Evolutionary conservation across 805 yeast genomes (phyloP).

Genomic region (Myxozyma neotropica): DNA sequence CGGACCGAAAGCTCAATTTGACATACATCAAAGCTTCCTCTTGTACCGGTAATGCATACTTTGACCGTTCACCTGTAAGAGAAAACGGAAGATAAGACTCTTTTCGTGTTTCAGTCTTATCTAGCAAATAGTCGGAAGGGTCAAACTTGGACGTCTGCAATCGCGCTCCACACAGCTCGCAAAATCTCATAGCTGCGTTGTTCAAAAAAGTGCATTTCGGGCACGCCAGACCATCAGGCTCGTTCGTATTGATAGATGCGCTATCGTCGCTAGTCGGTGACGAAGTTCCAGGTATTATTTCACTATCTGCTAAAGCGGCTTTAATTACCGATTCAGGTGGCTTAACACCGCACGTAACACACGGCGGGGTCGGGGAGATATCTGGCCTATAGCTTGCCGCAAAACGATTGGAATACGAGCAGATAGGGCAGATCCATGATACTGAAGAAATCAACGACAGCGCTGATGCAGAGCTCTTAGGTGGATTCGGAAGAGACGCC

Average conservation of each 20-base stretch:
- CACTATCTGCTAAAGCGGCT: constrained; percentile 5
- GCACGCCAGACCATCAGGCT: constrained; percentile 43
- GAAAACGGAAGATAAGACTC: constrained; percentile 35
- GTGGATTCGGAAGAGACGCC: not conserved
- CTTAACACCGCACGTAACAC: constrained; percentile 66
- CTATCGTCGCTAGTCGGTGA: not conserved
- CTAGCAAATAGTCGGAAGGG: constrained; percentile 37
- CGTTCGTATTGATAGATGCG: not conserved
- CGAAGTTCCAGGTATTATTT: not conserved
- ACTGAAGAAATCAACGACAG: constrained; percentile 16
- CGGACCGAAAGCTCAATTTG: constrained; percentile 74
- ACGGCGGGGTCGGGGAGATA: constrained; percentile 48
- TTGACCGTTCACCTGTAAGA: constrained; percentile 47
- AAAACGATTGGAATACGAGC: constrained; percentile 64
- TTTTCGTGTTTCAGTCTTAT: constrained; percentile 4
- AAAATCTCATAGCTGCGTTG: constrained; percentile 71
- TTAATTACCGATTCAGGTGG: constrained; percentile 39
- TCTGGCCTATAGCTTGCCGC: constrained; percentile 39
- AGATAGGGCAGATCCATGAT: constrained; percentile 87
- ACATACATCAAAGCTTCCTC: constrained; percentile 52
- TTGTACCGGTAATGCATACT: constrained; percentile 40
- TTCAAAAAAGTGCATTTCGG: constrained; percentile 76
- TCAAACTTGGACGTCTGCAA: constrained; percentile 41
- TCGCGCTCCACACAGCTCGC: constrained; percentile 84
- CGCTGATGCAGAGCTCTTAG: not conserved